Percentiles rank a stretch among this genome's conserved stretches.
Conservation (phyloP, 1,284 basidiomycete genomes). For the Phellopilus nigrolimitatus region DNA sequence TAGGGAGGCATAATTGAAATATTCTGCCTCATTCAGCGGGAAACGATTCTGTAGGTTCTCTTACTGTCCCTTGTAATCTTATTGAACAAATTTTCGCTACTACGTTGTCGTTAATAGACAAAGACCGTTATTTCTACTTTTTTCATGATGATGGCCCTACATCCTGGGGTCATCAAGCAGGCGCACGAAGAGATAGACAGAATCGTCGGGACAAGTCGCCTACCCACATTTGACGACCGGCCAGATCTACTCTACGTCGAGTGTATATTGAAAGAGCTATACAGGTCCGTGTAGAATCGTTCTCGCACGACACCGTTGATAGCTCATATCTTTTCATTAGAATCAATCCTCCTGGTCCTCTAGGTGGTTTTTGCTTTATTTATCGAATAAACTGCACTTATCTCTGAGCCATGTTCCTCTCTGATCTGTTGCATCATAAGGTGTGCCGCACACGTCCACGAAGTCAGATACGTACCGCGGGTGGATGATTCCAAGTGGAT, state of each 20-base stretch:
- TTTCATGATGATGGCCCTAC: constrained; percentile 13
- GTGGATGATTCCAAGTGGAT: not conserved
- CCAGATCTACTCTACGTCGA: not conserved
- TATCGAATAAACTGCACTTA: not conserved
- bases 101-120: not conserved
- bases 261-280: not conserved
- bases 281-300: not conserved
- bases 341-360: not conserved
- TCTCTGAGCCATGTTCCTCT: not conserved
- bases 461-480: not conserved
- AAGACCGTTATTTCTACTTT: not conserved
- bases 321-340: not conserved
- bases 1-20: no score
- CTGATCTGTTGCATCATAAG: not conserved
- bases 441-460: not conserved
- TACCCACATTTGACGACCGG: constrained; percentile 24
- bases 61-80: not conserved
- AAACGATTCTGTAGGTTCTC: not conserved
- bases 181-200: constrained; percentile 15
- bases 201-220: not conserved
- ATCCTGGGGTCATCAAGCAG: constrained; percentile 5
- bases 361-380: not conserved
- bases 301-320: not conserved
- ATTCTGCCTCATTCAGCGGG: no score
- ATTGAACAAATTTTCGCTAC: not conserved